Evolutionary conservation across 208 protist species (phyloP).

Genomic region (Chromosphaera perkinsii): DNA sequence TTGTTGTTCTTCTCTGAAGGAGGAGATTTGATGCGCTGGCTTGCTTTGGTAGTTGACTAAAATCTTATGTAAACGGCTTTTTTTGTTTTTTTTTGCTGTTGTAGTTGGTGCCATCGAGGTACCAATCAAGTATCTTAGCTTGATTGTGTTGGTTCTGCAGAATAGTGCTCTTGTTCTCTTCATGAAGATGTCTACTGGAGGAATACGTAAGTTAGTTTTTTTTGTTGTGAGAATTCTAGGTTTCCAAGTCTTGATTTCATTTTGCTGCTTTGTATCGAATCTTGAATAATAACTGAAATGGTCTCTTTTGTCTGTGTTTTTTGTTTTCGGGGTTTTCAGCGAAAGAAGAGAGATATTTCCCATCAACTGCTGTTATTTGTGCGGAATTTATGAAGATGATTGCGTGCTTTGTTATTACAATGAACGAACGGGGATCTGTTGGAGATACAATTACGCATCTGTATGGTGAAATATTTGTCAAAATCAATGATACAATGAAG

Average conservation of each 20-base stretch:
- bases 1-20: too few species aligned
- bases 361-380: conserved; percentile 40
- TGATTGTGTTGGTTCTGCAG: conserved; percentile 40
- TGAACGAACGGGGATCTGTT: not conserved
- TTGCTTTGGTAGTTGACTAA: too few species aligned
- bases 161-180: conserved; percentile 40
- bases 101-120: conserved; percentile 3
- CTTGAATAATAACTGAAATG: conserved; percentile 8
- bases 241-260: too few species aligned
- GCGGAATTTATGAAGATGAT: conserved; percentile 42
- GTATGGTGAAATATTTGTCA: conserved; percentile 21
- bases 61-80: too few species aligned
- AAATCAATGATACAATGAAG: conserved; percentile 27
- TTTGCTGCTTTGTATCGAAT: too few species aligned
- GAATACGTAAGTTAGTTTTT: not conserved
- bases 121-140: conserved; percentile 33
- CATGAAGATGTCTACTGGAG: conserved; percentile 25
- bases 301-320: not conserved
- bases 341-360: conserved; percentile 25
- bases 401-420: conserved; percentile 28
- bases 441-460: conserved; percentile 1
- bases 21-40: too few species aligned
- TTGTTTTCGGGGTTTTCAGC: not conserved
- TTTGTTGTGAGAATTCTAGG: too few species aligned
- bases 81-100: too few species aligned